Conservation (phyloP, 257 asterid genomes). For the Petunia secreta region DNA sequence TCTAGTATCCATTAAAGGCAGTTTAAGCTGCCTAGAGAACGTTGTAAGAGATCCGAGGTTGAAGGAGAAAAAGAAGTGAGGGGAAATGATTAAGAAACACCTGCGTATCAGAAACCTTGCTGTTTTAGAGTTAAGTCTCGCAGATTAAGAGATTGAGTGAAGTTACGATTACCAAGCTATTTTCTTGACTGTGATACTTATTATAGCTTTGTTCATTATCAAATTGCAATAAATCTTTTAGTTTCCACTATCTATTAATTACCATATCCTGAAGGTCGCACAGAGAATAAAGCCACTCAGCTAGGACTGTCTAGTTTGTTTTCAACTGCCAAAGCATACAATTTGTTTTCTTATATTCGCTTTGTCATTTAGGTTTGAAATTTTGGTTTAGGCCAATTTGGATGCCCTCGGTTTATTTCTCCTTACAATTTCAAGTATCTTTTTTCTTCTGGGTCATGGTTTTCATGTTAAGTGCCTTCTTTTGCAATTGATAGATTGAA, state of each 20-base stretch:
- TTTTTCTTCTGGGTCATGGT: not conserved
- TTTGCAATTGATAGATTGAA: not conserved
- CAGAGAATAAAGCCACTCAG: not conserved
- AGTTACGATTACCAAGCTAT: slow-evolving; percentile 14
- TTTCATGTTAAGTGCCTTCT: not conserved
- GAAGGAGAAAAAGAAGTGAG: slow-evolving; percentile 16
- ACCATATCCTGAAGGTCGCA: not conserved
- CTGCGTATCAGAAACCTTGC: not conserved
- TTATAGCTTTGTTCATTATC: slow-evolving; percentile 6
- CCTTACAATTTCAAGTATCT: not conserved
- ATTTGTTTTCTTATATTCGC: not conserved
- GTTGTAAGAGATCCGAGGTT: not conserved
- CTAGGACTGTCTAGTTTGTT: not conserved
- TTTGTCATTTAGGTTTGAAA: not conserved
- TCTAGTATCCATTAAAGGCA: not conserved
- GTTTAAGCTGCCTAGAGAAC: slow-evolving; percentile 9
- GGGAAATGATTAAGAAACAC: not conserved
- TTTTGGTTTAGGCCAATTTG: slow-evolving; percentile 10
- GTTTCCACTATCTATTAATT: not conserved
- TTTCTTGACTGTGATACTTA: not conserved
- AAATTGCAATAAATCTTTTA: slow-evolving; percentile 13
- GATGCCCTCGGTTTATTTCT: not conserved
- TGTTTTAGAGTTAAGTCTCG: not conserved
- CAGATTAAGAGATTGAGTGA: slow-evolving; percentile 2
- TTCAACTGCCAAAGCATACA: not conserved